Evolutionary conservation across 2,329 filamentous ascomycete genomes (phyloP).

Genomic region (Diaporthe vaccinii): DNA sequence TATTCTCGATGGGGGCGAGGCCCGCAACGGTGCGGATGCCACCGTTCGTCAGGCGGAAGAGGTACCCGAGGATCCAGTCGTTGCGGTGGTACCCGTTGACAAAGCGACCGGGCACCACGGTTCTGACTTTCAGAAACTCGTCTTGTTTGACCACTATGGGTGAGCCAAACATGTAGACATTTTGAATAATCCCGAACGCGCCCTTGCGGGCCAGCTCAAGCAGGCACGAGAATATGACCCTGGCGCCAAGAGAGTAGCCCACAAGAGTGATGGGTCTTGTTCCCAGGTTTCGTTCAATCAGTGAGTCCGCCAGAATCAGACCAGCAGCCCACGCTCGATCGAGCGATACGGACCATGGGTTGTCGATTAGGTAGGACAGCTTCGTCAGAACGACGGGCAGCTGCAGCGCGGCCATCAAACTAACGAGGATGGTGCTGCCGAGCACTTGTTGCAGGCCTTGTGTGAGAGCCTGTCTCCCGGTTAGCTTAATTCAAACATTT

Average conservation of each 20-base stretch:
- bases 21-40: constrained; percentile 92
- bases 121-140: constrained; percentile 84
- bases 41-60: constrained; percentile 94
- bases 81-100: constrained; percentile 95
- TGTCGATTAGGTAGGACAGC: constrained; percentile 95
- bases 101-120: constrained; percentile 92
- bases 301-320: constrained; percentile 91
- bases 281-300: constrained; percentile 92
- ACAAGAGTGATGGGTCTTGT: constrained; percentile 93
- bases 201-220: constrained; percentile 88
- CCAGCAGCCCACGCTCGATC: constrained; percentile 90
- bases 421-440: constrained; percentile 87
- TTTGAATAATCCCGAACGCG: constrained; percentile 89
- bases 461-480: constrained; percentile 84
- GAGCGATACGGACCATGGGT: constrained; percentile 97
- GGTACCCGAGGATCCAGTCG: constrained; percentile 97
- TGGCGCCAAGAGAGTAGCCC: constrained; percentile 91
- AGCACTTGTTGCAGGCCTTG: constrained; percentile 96
- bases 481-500: constrained; percentile 6
- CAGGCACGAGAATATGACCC: constrained; percentile 93
- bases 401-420: constrained; percentile 92
- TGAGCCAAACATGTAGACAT: constrained; percentile 94
- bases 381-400: constrained; percentile 95
- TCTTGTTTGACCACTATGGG: constrained; percentile 93
- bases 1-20: constrained; percentile 79